Evolutionary conservation across 2,329 filamentous ascomycete genomes (phyloP).

Genomic region (Aspergillus fructus): DNA sequence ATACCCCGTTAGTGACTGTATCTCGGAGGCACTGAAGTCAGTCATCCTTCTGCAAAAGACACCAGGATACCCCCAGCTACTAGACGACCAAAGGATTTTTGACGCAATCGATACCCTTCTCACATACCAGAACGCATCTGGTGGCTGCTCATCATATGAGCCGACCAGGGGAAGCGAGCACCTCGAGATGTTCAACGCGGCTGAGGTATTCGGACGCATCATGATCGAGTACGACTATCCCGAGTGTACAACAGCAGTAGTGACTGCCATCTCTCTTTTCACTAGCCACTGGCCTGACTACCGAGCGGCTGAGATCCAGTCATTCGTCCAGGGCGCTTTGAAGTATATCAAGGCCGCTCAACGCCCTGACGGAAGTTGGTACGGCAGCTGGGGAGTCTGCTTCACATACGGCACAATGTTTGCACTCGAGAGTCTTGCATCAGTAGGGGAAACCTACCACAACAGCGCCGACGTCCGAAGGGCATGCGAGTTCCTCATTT

Average conservation of each 20-base stretch:
- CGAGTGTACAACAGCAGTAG: constrained; percentile 92
- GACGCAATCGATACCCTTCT: constrained; percentile 89
- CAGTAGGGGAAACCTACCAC: constrained; percentile 75
- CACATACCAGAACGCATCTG: constrained; percentile 83
- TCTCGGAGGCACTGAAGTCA: constrained; percentile 83
- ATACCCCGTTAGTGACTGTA: constrained; percentile 93
- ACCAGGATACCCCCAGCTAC: constrained; percentile 68
- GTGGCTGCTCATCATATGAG: constrained; percentile 92
- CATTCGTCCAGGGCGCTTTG: constrained; percentile 71
- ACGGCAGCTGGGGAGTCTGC: constrained; percentile 96
- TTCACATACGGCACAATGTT: constrained; percentile 98
- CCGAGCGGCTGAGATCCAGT: constrained; percentile 69
- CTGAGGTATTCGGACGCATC: constrained; percentile 93
- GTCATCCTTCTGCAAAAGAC: constrained; percentile 81
- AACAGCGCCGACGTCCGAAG: constrained; percentile 69
- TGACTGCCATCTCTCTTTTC: constrained; percentile 84
- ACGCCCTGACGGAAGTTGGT: constrained; percentile 85
- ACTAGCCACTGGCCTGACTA: constrained; percentile 78
- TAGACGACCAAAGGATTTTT: constrained; percentile 77
- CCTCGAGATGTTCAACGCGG: constrained; percentile 86
- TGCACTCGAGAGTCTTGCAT: constrained; percentile 79
- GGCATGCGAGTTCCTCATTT: constrained; percentile 82
- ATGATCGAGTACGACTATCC: constrained; percentile 99
- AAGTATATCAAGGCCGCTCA: constrained; percentile 81
- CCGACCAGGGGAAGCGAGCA: constrained; percentile 72